Conservation (phyloP, 768 basidiomycete species). For the Boletus reticulatus region DNA sequence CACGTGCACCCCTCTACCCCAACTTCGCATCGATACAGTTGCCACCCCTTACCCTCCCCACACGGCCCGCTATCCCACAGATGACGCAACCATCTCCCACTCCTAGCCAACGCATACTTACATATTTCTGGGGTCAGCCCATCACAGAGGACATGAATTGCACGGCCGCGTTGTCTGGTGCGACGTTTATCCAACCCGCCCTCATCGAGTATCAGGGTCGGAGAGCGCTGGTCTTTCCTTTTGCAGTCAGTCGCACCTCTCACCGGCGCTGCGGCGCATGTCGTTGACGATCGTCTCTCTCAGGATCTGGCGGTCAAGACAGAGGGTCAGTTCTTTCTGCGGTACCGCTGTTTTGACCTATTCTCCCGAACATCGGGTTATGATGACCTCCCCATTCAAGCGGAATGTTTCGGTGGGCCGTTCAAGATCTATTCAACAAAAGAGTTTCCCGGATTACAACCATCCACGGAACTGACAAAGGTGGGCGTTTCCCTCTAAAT, state of each 20-base stretch:
- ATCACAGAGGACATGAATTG: constrained; percentile 43
- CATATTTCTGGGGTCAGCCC: constrained; percentile 39
- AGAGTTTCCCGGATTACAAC: constrained; percentile 67
- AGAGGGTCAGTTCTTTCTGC: constrained; percentile 64
- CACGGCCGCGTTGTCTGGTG: constrained; percentile 57
- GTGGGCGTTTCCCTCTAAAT: constrained; percentile 19
- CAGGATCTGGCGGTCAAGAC: constrained; percentile 69
- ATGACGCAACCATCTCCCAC: constrained; percentile 7
- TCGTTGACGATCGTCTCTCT: neutral
- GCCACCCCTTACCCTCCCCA: constrained; percentile 21
- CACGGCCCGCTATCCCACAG: constrained; percentile 3
- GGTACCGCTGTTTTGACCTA: constrained; percentile 73
- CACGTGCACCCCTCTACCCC: constrained; percentile 15
- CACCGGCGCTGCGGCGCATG: constrained; percentile 1
- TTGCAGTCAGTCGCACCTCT: constrained; percentile 43
- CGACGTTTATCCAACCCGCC: constrained; percentile 57
- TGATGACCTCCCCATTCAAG: constrained; percentile 44
- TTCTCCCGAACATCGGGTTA: constrained; percentile 35
- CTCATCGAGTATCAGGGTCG: constrained; percentile 52
- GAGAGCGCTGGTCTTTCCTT: constrained; percentile 59
- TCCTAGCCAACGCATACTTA: constrained; percentile 38
- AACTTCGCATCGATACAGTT: constrained; percentile 17
- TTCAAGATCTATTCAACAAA: constrained; percentile 74
- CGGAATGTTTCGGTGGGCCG: constrained; percentile 63
- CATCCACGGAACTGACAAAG: constrained; percentile 71